Percentiles rank a stretch among this genome's conserved stretches.
Conservation (phyloP, 179 eudicot genomes). For the Sideroxylon spinosum region DNA sequence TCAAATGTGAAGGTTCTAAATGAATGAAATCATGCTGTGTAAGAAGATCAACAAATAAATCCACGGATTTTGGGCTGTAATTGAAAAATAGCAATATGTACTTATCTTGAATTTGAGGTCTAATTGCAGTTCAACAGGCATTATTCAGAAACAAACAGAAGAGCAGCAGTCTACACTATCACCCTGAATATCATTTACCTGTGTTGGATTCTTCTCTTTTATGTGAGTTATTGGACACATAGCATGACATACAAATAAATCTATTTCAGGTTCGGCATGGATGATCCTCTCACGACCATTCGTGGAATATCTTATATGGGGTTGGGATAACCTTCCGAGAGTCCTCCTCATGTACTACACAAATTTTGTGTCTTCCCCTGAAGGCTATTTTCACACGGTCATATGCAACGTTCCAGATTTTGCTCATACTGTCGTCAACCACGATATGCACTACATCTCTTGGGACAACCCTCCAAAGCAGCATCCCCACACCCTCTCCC, state of each 20-base stretch:
- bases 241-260: not conserved
- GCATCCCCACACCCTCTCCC: slow-evolving; percentile 62
- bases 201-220: not conserved
- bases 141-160: too few species aligned
- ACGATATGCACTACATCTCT: slow-evolving; percentile 79
- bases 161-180: too few species aligned
- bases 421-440: slow-evolving; percentile 52
- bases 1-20: not conserved
- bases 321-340: slow-evolving; percentile 93
- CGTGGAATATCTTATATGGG: slow-evolving; percentile 75
- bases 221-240: not conserved
- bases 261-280: slow-evolving; percentile 91
- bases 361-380: slow-evolving; percentile 84
- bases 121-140: too few species aligned
- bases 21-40: not conserved
- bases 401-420: slow-evolving; percentile 72
- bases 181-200: not conserved
- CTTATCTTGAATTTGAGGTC: too few species aligned
- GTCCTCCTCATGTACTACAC: slow-evolving; percentile 83
- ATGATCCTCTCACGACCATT: slow-evolving; percentile 74
- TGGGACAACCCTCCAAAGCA: slow-evolving; percentile 87
- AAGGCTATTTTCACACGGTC: slow-evolving; percentile 83
- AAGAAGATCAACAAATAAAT: not conserved
- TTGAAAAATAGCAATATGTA: not conserved
- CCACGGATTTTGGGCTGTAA: not conserved